phyloP scores from a whole-genome alignment of 2,329 filamentous ascomycete species.

The Xylariaceae sp. region DNA sequence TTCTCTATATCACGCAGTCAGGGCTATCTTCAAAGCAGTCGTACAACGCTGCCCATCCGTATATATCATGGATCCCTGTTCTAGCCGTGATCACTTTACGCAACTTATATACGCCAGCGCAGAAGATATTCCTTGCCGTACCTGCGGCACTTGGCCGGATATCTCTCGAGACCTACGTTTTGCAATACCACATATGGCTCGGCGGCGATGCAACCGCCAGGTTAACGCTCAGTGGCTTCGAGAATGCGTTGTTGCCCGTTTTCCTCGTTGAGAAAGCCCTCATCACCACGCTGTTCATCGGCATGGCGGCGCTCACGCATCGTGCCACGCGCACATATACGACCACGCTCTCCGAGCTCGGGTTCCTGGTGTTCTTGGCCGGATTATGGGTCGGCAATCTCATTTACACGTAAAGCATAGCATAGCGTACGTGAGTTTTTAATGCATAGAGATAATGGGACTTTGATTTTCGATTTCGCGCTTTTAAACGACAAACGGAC shows the following conservation, averaged over 20 bases:
- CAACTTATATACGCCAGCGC: slow-evolving; percentile 52
- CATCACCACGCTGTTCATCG: slow-evolving; percentile 37
- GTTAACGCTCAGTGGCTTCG: slow-evolving; percentile 44
- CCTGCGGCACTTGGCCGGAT: slow-evolving; percentile 63
- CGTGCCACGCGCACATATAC: slow-evolving; percentile 34
- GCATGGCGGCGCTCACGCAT: slow-evolving; percentile 34
- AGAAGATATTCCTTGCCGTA: slow-evolving; percentile 51
- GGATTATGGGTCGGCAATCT: slow-evolving; percentile 37
- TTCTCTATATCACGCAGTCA: slow-evolving; percentile 43
- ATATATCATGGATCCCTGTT: slow-evolving; percentile 61
- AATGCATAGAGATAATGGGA: slow-evolving; percentile 33
- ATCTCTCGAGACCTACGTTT: slow-evolving; percentile 64
- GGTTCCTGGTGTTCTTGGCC: slow-evolving; percentile 29
- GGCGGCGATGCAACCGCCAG: slow-evolving; percentile 63
- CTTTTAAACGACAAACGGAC: slow-evolving; percentile 26
- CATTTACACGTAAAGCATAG: slow-evolving; percentile 33
- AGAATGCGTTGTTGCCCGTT: slow-evolving; percentile 27
- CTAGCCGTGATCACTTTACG: slow-evolving; percentile 59
- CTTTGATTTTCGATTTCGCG: slow-evolving; percentile 27
- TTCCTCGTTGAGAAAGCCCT: slow-evolving; percentile 36
- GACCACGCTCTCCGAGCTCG: slow-evolving; percentile 23
- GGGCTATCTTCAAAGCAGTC: slow-evolving; percentile 42
- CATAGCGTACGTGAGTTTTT: slow-evolving; percentile 29
- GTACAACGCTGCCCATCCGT: slow-evolving; percentile 60
- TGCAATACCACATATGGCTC: slow-evolving; percentile 69